Evolutionary conservation across 495 filamentous ascomycete species (phyloP).

Genomic region (Neurospora discreta): DNA sequence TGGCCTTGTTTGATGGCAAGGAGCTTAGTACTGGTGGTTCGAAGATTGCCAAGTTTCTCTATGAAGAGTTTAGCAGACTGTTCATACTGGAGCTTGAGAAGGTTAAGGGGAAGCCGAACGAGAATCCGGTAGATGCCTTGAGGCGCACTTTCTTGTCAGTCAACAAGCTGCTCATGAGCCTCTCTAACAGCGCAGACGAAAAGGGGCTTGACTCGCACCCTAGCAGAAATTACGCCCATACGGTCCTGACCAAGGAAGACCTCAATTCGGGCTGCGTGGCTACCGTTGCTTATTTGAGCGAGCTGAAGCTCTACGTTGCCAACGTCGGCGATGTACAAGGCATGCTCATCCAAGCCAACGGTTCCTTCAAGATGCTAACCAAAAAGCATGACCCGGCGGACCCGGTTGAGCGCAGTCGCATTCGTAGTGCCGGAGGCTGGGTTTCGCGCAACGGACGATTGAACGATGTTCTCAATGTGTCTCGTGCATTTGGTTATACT

Average conservation of each 20-base stretch:
- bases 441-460: conserved; percentile 89
- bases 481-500: conserved; percentile 88
- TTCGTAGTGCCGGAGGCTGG: conserved; percentile 89
- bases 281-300: conserved; percentile 79
- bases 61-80: conserved; percentile 81
- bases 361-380: conserved; percentile 67
- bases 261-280: conserved; percentile 82
- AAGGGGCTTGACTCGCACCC: conserved; percentile 51
- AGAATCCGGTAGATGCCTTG: conserved; percentile 73
- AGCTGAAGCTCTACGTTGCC: conserved; percentile 83
- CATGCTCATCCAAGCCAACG: conserved; percentile 82
- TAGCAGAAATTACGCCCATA: neutral
- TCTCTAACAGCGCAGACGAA: conserved; percentile 73
- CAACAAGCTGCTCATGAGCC: conserved; percentile 87
- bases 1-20: conserved; percentile 94
- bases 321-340: conserved; percentile 94
- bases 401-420: conserved; percentile 67
- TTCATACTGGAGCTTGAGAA: conserved; percentile 75
- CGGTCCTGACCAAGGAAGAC: conserved; percentile 74
- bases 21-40: conserved; percentile 74
- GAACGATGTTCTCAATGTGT: conserved; percentile 84
- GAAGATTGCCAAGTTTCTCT: conserved; percentile 89
- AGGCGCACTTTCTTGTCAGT: conserved; percentile 75
- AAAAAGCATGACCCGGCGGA: conserved; percentile 89
- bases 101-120: conserved; percentile 41